These are phyloP conservation scores for Malus sylvestris DNA, from an alignment of 306 rosid genomes.

Conservation along the genomic window DNA sequence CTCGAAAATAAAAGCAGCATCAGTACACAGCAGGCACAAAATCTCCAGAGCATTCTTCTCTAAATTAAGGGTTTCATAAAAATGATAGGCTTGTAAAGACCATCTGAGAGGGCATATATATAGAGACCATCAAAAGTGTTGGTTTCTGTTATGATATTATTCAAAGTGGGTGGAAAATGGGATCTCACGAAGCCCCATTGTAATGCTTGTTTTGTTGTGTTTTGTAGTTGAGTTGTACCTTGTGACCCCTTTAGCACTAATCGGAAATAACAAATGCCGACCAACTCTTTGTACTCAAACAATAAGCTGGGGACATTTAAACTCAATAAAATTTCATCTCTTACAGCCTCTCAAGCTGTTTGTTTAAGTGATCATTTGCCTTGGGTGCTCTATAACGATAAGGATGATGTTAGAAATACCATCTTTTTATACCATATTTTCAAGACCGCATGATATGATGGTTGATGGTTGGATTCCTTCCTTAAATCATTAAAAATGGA, in stretches of 20 bases:
- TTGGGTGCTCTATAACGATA: background rate
- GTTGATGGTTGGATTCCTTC: too few relatives aligned
- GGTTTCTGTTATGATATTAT: background rate
- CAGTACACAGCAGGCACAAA: background rate
- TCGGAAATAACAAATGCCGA: conserved; percentile 14
- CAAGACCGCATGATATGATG: too few relatives aligned
- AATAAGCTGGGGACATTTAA: background rate
- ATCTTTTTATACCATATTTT: too few relatives aligned
- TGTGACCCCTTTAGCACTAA: background rate
- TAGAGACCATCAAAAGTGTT: background rate
- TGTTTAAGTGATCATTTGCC: background rate
- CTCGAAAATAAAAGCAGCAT: conserved; percentile 10
- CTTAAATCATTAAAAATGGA: too few relatives aligned
- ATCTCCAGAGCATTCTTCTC: background rate
- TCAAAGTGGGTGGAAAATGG: background rate
- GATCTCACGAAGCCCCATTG: background rate
- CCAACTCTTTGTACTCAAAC: background rate
- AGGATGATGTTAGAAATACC: too few relatives aligned
- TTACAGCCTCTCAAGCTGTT: background rate
- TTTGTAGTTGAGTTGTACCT: background rate
- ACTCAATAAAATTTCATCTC: background rate
- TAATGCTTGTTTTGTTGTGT: background rate
- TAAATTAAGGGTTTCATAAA: background rate
- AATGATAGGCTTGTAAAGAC: background rate
- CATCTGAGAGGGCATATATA: background rate